Conservation (phyloP, 805 yeast genomes). For the Candida easanensis region DNA sequence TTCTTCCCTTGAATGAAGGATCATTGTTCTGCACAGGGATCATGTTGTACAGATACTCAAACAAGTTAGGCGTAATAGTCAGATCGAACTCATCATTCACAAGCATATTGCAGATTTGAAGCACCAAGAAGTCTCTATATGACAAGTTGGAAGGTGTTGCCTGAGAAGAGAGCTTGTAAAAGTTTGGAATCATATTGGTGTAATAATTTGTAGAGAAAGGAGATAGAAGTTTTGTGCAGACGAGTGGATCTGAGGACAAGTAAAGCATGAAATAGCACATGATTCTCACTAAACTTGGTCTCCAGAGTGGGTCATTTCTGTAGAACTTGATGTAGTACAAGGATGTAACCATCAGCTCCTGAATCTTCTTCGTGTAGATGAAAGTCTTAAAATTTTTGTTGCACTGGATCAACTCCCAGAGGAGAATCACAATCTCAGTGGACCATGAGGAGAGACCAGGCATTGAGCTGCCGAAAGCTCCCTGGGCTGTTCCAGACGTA, state of each 20-base stretch:
- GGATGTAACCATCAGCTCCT: constrained; percentile 52
- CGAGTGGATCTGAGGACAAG: constrained; percentile 39
- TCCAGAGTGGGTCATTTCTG: constrained; percentile 36
- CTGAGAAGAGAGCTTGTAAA: constrained; percentile 41
- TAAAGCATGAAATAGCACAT: constrained; percentile 51
- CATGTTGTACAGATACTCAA: constrained; percentile 61
- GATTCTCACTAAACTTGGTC: constrained; percentile 43
- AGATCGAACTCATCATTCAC: constrained; percentile 32
- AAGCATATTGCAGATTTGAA: constrained; percentile 47
- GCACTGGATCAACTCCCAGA: constrained; percentile 78
- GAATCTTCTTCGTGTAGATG: constrained; percentile 44
- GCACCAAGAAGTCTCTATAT: constrained; percentile 60
- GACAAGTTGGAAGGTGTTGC: constrained; percentile 40
- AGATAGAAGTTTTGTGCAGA: constrained; percentile 40
- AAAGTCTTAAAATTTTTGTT: constrained; percentile 53
- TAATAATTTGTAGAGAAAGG: constrained; percentile 43
- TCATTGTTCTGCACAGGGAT: constrained; percentile 40
- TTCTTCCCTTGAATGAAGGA: constrained; percentile 30
- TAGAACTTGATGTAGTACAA: constrained; percentile 56
- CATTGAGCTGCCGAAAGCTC: constrained; percentile 26
- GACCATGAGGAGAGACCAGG: constrained; percentile 48
- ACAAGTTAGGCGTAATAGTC: constrained; percentile 44
- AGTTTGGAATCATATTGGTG: constrained; percentile 48
- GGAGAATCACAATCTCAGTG: constrained; percentile 54
- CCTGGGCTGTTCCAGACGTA: not conserved